phyloP scores from a whole-genome alignment of 140 eudicot genomes.

The Flaveria floridana region DNA sequence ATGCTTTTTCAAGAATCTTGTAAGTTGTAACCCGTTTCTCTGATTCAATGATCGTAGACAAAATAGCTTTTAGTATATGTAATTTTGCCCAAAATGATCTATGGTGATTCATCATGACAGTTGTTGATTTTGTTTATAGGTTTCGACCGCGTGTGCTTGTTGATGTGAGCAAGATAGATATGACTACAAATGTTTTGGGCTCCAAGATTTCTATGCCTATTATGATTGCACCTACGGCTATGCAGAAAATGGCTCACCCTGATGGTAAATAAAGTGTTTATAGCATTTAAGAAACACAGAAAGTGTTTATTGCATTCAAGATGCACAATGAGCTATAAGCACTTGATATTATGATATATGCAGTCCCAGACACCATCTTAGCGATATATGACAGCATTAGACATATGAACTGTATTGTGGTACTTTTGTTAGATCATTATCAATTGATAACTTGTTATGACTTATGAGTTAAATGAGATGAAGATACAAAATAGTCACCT shows the following conservation, averaged over 20 bases:
- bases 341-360: no score
- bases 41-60: not conserved
- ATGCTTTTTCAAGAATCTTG: slow-evolving; percentile 81
- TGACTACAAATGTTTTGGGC: slow-evolving; percentile 60
- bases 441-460: no score
- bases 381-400: no score
- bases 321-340: no score
- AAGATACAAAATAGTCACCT: not conserved
- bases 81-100: not conserved
- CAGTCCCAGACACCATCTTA: no score
- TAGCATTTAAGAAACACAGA: no score
- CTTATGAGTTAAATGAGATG: not conserved
- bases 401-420: no score
- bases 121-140: slow-evolving; percentile 30
- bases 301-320: no score
- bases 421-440: no score
- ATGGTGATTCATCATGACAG: not conserved
- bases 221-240: slow-evolving; percentile 93
- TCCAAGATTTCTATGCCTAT: slow-evolving; percentile 81
- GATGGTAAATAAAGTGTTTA: slow-evolving; percentile 48
- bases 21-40: slow-evolving; percentile 51
- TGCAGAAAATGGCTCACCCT: slow-evolving; percentile 98
- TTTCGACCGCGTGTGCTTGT: slow-evolving; percentile 88
- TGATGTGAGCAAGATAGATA: slow-evolving; percentile 82
- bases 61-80: not conserved